These are phyloP conservation scores for Magnusiomyces sp. DNA, from an alignment of 1,139 yeast genomes.

Conservation along the genomic window DNA sequence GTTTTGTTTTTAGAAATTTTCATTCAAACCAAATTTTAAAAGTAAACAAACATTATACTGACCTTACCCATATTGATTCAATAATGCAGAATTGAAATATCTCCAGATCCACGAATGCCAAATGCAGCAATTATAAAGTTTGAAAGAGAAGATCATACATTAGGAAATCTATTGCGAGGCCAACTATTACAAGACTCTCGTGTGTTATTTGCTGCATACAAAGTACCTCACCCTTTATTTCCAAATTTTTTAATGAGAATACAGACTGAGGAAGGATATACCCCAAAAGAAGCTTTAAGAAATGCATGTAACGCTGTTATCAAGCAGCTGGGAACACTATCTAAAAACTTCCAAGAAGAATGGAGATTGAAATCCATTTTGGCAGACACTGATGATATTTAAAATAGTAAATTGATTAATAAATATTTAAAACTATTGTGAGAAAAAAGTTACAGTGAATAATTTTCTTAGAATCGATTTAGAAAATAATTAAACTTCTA, in stretches of 20 bases:
- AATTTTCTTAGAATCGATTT: no score
- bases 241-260: slow-evolving; percentile 89
- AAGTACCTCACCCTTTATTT: slow-evolving; percentile 94
- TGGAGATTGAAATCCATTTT: slow-evolving; percentile 84
- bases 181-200: slow-evolving; percentile 78
- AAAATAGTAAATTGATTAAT: no score
- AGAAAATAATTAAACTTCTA: no score
- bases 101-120: slow-evolving; percentile 92
- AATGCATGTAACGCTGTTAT: slow-evolving; percentile 83
- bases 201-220: slow-evolving; percentile 92
- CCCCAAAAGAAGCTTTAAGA: slow-evolving; percentile 82
- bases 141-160: slow-evolving; percentile 95
- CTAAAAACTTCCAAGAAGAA: slow-evolving; percentile 76
- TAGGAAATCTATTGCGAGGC: slow-evolving; percentile 81
- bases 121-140: slow-evolving; percentile 88
- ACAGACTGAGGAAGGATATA: slow-evolving; percentile 91
- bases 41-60: neutral
- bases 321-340: slow-evolving; percentile 64
- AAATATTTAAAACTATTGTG: no score
- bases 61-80: neutral
- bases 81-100: slow-evolving; percentile 54
- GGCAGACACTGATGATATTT: slow-evolving; percentile 22
- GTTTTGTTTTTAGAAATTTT: neutral
- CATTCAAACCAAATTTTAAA: neutral
- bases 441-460: no score